Conservation (phyloP, 345 rosid species). For the Durio zibethinus region DNA sequence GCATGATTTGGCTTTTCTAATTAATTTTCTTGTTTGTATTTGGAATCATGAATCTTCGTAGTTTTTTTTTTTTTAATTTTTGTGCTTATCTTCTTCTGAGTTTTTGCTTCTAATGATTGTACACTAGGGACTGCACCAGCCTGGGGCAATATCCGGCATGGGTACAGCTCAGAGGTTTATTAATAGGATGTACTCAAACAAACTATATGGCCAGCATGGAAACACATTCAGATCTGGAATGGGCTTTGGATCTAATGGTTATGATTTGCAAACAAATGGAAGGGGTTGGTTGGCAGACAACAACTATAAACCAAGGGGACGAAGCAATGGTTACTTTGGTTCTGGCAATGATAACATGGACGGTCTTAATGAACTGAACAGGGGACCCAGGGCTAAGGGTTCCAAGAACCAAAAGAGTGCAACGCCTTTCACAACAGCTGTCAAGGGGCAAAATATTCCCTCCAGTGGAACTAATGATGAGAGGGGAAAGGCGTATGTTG, state of each 20-base stretch:
- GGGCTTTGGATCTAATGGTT: constrained; percentile 67
- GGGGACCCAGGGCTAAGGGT: constrained; percentile 86
- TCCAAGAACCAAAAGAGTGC: constrained; percentile 56
- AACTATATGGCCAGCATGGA: constrained; percentile 65
- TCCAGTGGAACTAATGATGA: constrained; percentile 34
- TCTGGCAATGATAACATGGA: constrained; percentile 59
- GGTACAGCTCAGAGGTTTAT: constrained; percentile 52
- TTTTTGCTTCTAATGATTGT: neutral
- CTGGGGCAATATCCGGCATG: constrained; percentile 51
- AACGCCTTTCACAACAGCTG: constrained; percentile 35
- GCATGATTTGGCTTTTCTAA: neutral
- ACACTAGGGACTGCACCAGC: constrained; percentile 57
- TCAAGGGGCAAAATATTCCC: constrained; percentile 48
- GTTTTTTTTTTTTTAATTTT: too few relatives aligned
- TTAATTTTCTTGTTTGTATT: neutral
- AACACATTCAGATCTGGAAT: constrained; percentile 55
- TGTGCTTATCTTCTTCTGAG: too few relatives aligned
- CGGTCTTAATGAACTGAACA: constrained; percentile 82
- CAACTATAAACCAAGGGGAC: constrained; percentile 65
- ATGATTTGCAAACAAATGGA: constrained; percentile 59
- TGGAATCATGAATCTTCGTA: neutral
- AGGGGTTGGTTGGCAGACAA: constrained; percentile 61
- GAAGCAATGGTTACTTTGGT: constrained; percentile 61
- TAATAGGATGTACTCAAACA: constrained; percentile 67
- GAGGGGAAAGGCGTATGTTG: constrained; percentile 24